phyloP scores from a whole-genome alignment of 768 basidiomycete species.

The Pisolithus microcarpus region DNA sequence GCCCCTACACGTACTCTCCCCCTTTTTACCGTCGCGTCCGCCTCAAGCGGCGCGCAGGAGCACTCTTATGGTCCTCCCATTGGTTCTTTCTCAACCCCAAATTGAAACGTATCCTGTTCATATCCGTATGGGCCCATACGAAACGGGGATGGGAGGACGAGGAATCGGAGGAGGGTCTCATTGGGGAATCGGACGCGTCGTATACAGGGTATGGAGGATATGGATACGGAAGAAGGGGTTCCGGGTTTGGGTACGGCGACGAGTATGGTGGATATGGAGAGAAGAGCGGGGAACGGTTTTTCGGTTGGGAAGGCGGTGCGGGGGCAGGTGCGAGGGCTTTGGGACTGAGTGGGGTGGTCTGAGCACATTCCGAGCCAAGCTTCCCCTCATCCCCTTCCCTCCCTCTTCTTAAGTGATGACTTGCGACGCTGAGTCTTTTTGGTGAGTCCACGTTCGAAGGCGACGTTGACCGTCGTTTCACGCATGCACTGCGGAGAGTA shows the following conservation, averaged over 20 bases:
- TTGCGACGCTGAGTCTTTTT: too few relatives aligned
- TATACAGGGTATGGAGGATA: background rate
- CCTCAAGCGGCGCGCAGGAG: conserved; percentile 56
- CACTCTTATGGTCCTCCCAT: conserved; percentile 90
- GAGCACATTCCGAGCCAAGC: conserved; percentile 3
- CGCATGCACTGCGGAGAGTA: too few relatives aligned
- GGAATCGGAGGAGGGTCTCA: conserved; percentile 32
- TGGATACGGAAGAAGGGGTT: background rate
- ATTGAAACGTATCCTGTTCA: conserved; percentile 85
- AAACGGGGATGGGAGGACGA: conserved; percentile 47
- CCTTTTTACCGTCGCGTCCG: conserved; percentile 35
- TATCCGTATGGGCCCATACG: conserved; percentile 86
- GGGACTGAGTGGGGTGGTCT: conserved; percentile 43
- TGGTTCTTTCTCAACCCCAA: conserved; percentile 97
- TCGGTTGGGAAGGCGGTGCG: conserved; percentile 70
- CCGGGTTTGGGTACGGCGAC: too few relatives aligned
- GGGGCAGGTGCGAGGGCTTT: conserved; percentile 82
- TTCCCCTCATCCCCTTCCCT: too few relatives aligned
- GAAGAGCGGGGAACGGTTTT: conserved; percentile 51
- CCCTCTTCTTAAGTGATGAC: too few relatives aligned
- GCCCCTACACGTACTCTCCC: conserved; percentile 6
- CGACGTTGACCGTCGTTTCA: too few relatives aligned
- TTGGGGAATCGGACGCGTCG: conserved; percentile 18
- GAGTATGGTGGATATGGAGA: conserved; percentile 21
- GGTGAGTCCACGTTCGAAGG: too few relatives aligned